These are phyloP conservation scores for Cicer chorassanicum DNA, from an alignment of 306 rosid species.

Conservation along the genomic window DNA sequence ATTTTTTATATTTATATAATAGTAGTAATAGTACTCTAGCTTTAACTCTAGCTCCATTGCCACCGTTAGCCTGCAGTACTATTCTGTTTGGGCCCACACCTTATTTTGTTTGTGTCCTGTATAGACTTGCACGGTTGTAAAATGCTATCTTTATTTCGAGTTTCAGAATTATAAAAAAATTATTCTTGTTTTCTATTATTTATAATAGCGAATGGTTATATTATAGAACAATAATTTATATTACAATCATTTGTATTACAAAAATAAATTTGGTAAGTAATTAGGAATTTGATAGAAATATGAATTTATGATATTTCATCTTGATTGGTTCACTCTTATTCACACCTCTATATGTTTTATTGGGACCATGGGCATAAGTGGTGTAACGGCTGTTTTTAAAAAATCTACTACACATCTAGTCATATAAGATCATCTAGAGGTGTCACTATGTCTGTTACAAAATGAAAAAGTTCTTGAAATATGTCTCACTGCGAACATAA, in stretches of 20 bases:
- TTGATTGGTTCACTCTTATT: conserved; percentile 28
- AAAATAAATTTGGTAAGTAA: conserved; percentile 4
- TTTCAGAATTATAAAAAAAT: background rate
- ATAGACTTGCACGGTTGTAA: background rate
- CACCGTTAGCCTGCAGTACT: background rate
- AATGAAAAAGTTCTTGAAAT: conserved; percentile 16
- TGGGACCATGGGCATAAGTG: conserved; percentile 12
- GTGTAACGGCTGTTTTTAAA: conserved; percentile 2
- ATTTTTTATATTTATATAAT: background rate
- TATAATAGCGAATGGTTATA: background rate
- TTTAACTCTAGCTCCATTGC: background rate
- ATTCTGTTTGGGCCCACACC: background rate
- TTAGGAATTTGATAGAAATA: conserved; percentile 4
- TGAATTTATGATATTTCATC: conserved; percentile 1
- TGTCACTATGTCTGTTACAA: conserved; percentile 1
- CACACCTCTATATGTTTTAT: conserved; percentile 38
- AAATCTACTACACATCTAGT: conserved; percentile 22
- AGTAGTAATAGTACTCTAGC: conserved; percentile 8
- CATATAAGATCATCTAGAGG: conserved; percentile 3
- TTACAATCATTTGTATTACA: background rate
- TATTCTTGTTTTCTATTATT: background rate
- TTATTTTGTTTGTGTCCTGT: background rate
- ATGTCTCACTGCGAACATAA: background rate
- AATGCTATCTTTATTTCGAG: conserved; percentile 1
- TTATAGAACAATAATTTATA: background rate